phyloP scores from a whole-genome alignment of 805 yeast species.

The Debaryomyces prosopidis region DNA sequence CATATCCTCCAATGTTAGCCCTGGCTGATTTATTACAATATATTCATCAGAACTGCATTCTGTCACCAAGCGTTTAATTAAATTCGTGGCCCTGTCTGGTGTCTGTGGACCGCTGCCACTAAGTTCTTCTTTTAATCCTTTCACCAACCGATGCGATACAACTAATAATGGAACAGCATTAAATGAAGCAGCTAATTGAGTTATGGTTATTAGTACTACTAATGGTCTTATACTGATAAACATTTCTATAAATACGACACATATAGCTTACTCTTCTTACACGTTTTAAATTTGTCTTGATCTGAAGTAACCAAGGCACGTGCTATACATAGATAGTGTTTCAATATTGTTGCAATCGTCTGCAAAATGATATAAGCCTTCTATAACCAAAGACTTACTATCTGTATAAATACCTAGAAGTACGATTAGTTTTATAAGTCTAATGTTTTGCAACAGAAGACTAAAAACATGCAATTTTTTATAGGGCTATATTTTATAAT shows the following conservation, averaged over 20 bases:
- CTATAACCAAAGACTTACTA: neutral
- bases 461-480: neutral
- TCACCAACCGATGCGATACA: constrained; percentile 42
- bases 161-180: constrained; percentile 33
- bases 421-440: no score
- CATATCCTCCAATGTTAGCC: constrained; percentile 31
- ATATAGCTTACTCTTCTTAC: neutral
- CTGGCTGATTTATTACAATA: constrained; percentile 40
- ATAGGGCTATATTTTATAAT: neutral
- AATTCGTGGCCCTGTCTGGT: constrained; percentile 27
- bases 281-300: neutral
- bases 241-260: neutral
- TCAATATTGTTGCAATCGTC: constrained; percentile 1
- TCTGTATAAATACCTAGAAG: neutral
- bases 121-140: constrained; percentile 26
- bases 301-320: neutral
- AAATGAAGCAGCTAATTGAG: constrained; percentile 7
- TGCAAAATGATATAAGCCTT: constrained; percentile 1
- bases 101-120: constrained; percentile 21
- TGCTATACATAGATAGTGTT: neutral
- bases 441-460: no score
- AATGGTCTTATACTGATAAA: neutral
- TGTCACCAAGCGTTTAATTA: constrained; percentile 37
- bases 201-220: neutral
- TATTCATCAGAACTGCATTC: constrained; percentile 41